Evolutionary conservation across 2,329 filamentous ascomycete genomes (phyloP).

Genomic region (Stachybotrys echinatus): DNA sequence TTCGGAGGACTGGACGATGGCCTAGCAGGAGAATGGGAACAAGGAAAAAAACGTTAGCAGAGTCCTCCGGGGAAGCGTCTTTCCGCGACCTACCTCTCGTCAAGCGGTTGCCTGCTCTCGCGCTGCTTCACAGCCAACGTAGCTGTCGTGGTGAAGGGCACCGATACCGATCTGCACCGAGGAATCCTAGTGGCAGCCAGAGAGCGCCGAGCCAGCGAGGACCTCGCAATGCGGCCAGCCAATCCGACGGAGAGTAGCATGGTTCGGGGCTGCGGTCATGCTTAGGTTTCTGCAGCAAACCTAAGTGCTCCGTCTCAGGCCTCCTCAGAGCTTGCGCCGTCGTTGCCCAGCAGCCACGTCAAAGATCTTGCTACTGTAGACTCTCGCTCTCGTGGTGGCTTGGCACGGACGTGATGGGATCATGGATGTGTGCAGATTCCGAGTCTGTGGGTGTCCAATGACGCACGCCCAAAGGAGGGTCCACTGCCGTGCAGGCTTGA

Average conservation of each 20-base stretch:
- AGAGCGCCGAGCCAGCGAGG: conserved; percentile 3
- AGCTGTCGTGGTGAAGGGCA: not conserved
- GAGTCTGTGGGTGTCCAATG: no score
- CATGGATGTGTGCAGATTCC: no score
- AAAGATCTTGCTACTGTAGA: no score
- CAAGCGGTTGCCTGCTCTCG: not conserved
- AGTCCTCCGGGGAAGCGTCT: not conserved
- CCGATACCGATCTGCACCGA: not conserved
- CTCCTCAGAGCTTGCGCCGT: not conserved
- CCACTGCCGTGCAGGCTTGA: no score
- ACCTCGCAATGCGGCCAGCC: conserved; percentile 7
- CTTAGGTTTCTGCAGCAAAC: not conserved
- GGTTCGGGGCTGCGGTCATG: conserved; percentile 5
- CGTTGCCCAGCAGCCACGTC: no score
- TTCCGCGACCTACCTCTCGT: not conserved
- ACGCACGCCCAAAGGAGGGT: no score
- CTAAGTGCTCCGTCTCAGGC: not conserved
- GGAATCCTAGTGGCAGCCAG: not conserved
- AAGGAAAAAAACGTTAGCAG: not conserved
- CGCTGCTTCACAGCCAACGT: not conserved
- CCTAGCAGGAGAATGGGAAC: no score
- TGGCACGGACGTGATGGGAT: no score
- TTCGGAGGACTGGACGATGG: conserved; percentile 3
- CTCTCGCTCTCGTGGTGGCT: no score
- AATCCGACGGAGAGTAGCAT: conserved; percentile 8